Conservation (phyloP, 805 yeast species). For the Saccharomycopsis oosterbeekiorum region DNA sequence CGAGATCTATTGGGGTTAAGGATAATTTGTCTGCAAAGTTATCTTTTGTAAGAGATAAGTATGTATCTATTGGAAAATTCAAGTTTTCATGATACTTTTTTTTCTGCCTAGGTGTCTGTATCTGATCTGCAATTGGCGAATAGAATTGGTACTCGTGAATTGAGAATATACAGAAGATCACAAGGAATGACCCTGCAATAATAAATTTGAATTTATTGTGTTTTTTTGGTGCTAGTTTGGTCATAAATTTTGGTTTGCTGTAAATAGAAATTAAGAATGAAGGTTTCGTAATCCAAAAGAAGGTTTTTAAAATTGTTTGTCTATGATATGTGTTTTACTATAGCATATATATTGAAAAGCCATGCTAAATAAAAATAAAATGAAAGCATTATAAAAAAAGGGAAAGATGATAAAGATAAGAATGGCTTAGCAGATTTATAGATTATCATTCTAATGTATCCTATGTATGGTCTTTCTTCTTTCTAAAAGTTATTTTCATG, state of each 20-base stretch:
- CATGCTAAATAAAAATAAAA: too few species aligned
- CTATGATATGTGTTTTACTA: too few species aligned
- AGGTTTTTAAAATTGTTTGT: too few species aligned
- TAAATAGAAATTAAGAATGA: too few species aligned
- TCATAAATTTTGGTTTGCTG: neutral
- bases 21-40: neutral
- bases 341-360: too few species aligned
- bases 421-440: too few species aligned
- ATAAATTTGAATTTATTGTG: neutral
- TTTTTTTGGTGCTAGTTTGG: neutral
- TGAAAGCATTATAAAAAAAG: too few species aligned
- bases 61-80: neutral
- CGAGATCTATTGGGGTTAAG: slow-evolving; percentile 20
- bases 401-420: too few species aligned
- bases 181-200: neutral
- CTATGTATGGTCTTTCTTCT: too few species aligned
- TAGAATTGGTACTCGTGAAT: neutral
- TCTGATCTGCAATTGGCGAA: neutral
- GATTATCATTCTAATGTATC: too few species aligned
- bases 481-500: neutral
- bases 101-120: neutral
- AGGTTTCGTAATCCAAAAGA: too few species aligned
- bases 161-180: neutral
- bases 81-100: neutral
- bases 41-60: neutral